Evolutionary conservation across 164 flowering plant species (phyloP), one percentile per base, ranked within the genome.

Genomic region (Berberis vulgaris): DNA sequence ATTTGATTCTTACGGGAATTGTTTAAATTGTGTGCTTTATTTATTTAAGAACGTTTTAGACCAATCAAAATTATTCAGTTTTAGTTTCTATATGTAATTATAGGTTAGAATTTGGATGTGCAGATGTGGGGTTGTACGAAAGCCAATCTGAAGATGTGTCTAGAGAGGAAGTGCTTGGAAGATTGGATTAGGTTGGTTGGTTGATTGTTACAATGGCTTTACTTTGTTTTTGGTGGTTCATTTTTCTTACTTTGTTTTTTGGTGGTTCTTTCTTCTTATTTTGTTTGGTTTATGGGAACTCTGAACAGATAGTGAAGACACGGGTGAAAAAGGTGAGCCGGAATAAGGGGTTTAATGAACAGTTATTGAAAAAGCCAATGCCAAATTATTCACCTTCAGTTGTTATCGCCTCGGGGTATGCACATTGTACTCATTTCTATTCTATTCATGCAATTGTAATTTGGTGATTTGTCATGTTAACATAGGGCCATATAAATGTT

Each of bases 371-470:
- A 96, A 91, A 79, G 97, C 97, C 45, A 95, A 91, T 81, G 99
- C 97, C 13, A 89, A 86, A 76, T 89, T 95, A 68, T 91, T 87
- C 73, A 95, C 97, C 3, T 95, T 88, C 81, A 97, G 99, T 66
- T 95, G 97, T 55, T 95, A 95, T 65, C 88, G 97, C 1, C 79
- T 95, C 41, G 99, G 99, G 86, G 97, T 95, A 95, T 63, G 89
- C 3, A 66, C 4, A 40, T n/a, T n/a, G n/a, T n/a, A 11, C 45
- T 8, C 43, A 44, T 41, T 69, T 49, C 5, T 11, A 58, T 47
- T 55, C 59, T 5, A 50, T 50, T 57, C 3, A 52, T 7, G 54
- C 11, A 10, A 52, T 52, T 52, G 2, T 52, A 47, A 6, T 47
- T 1, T 47, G 7, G 50, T 47, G 50, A 6, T 47, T 47, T 26